Conservation (phyloP, 805 yeast genomes). For the Lachancea waltii region DNA sequence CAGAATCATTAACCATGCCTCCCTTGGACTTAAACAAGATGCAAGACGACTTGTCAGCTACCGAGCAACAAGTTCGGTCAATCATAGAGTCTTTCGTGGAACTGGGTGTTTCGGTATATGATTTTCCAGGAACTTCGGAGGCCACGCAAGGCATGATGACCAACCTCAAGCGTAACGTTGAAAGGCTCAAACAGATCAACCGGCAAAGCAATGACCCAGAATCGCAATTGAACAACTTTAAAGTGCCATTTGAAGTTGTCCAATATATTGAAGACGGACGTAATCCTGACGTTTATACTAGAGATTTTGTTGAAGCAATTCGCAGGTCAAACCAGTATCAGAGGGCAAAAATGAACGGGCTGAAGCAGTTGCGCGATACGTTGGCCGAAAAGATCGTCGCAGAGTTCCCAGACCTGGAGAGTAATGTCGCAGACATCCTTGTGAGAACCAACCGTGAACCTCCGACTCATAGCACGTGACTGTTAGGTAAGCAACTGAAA, state of each 20-base stretch:
- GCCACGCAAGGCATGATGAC: constrained; percentile 51
- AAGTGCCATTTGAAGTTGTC: constrained; percentile 77
- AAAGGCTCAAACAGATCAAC: constrained; percentile 33
- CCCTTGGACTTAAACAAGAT: constrained; percentile 11
- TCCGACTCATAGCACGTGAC: constrained; percentile 11
- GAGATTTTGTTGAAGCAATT: constrained; percentile 95
- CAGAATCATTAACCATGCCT: neutral
- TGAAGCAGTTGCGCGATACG: constrained; percentile 53
- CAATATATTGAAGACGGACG: constrained; percentile 93
- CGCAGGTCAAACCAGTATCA: constrained; percentile 81
- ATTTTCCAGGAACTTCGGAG: constrained; percentile 82
- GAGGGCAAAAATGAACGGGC: constrained; percentile 75
- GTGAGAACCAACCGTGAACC: constrained; percentile 28
- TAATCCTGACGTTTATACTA: constrained; percentile 92
- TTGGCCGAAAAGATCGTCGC: constrained; percentile 62
- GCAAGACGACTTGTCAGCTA: constrained; percentile 25
- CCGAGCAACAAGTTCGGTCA: constrained; percentile 37
- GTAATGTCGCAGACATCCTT: constrained; percentile 50
- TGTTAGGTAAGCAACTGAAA: constrained; percentile 4
- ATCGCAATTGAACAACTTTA: constrained; percentile 33
- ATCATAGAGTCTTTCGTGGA: constrained; percentile 79
- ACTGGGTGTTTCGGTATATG: constrained; percentile 87
- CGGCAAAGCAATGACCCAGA: constrained; percentile 29
- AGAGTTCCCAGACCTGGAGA: constrained; percentile 73
- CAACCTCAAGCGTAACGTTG: constrained; percentile 37